phyloP scores from a whole-genome alignment of 768 basidiomycete species.

The Termitomyces sp. region DNA sequence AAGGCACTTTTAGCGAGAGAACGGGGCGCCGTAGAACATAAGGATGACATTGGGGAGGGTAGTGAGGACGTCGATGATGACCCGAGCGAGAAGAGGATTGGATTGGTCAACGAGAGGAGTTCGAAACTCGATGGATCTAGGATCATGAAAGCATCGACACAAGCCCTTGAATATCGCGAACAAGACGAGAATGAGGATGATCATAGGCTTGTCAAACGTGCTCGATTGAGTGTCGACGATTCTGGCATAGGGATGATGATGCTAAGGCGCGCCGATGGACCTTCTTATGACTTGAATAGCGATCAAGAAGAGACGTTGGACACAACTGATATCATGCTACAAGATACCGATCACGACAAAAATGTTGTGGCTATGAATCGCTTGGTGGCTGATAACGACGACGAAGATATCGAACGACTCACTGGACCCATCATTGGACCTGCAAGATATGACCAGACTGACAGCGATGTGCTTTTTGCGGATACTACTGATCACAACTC shows the following conservation, averaged over 20 bases:
- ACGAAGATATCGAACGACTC: background rate
- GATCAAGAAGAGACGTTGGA: background rate
- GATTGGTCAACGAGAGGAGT: background rate
- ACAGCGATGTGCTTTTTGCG: too few relatives aligned
- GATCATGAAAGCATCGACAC: background rate
- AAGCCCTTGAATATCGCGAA: background rate
- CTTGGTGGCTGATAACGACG: background rate
- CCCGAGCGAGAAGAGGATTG: background rate
- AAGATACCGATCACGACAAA: background rate
- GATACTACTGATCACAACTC: background rate
- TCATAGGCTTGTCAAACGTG: slow-evolving; percentile 14
- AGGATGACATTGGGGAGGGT: background rate
- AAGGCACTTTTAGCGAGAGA: slow-evolving; percentile 11
- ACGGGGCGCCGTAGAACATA: slow-evolving; percentile 6
- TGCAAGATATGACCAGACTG: background rate
- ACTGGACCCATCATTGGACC: background rate
- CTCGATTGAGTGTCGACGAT: slow-evolving; percentile 17
- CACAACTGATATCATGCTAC: background rate
- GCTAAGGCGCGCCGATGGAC: slow-evolving; percentile 3
- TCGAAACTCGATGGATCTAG: background rate
- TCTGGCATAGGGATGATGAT: slow-evolving; percentile 20
- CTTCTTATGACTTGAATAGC: slow-evolving; percentile 2
- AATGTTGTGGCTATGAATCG: background rate
- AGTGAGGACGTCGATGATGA: slow-evolving; percentile 5
- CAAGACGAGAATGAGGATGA: background rate